Conservation (phyloP, 495 filamentous ascomycete species). For the Neurospora tetraspora region DNA sequence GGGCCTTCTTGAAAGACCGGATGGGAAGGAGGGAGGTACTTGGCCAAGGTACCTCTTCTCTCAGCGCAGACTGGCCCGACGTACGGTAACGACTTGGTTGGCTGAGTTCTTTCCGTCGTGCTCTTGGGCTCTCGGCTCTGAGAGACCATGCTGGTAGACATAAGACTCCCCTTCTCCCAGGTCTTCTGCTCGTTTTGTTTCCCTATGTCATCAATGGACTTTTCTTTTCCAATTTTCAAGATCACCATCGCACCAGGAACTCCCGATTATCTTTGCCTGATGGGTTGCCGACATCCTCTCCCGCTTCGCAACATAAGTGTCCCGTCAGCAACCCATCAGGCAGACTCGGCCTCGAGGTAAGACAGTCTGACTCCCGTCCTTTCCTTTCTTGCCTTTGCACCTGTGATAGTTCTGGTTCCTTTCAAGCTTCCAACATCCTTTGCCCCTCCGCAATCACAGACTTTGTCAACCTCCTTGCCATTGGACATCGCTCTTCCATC, state of each 20-base stretch:
- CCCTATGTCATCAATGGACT: too few relatives aligned
- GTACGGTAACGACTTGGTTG: background rate
- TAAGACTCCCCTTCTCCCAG: background rate
- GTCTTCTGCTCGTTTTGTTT: background rate
- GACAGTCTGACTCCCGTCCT: background rate
- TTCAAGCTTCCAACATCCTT: background rate
- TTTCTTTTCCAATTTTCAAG: background rate
- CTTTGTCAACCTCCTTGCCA: background rate
- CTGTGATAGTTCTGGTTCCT: background rate
- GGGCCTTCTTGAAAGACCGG: background rate
- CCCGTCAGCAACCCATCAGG: background rate
- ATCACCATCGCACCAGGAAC: background rate
- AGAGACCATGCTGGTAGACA: background rate
- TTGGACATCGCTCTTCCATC: background rate
- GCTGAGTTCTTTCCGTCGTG: background rate
- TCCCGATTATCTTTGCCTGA: constrained; percentile 24
- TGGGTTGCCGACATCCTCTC: background rate
- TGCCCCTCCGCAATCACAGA: background rate
- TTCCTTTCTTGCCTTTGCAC: background rate
- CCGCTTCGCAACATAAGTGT: background rate
- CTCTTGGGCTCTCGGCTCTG: background rate
- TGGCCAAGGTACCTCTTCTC: background rate
- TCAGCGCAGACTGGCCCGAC: background rate
- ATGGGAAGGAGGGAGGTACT: background rate
- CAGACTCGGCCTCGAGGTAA: background rate